These are phyloP conservation scores for Dalechampia spathulata DNA, from an alignment of 441 rosid species.

Conservation along the genomic window DNA sequence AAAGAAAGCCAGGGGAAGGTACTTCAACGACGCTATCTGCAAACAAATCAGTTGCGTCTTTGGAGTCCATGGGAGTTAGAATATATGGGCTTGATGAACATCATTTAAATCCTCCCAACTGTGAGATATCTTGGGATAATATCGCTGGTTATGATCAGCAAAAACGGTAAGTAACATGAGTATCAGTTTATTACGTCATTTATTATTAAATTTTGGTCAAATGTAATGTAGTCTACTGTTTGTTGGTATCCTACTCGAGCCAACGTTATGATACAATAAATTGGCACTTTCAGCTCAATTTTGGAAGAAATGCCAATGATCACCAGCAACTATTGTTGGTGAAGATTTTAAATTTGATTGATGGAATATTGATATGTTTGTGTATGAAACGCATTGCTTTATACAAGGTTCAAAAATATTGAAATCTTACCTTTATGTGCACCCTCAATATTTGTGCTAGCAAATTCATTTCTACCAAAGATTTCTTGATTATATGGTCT, in stretches of 20 bases:
- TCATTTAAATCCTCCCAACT: conserved; percentile 25
- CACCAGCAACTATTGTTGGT: neutral
- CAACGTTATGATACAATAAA: neutral
- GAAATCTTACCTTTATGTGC: neutral
- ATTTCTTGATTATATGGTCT: neutral
- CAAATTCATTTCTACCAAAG: neutral
- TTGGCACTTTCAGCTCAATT: neutral
- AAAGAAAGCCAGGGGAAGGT: conserved; percentile 38
- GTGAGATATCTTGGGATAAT: conserved; percentile 78
- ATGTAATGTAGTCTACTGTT: conserved; percentile 5
- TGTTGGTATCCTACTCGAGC: neutral
- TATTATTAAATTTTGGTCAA: conserved; percentile 1
- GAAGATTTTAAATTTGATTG: neutral
- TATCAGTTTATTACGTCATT: neutral
- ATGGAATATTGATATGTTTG: neutral
- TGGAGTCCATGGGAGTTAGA: conserved; percentile 86
- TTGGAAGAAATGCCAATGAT: neutral
- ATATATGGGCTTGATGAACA: conserved; percentile 73
- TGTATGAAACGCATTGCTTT: neutral
- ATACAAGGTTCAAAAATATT: neutral
- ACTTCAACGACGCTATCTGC: conserved; percentile 28
- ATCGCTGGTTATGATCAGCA: conserved; percentile 93
- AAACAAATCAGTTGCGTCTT: conserved; percentile 46
- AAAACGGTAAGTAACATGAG: conserved; percentile 47
- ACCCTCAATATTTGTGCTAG: neutral